Percentiles rank a stretch among this genome's conserved stretches.
These are phyloP conservation scores for Paxillus involutus DNA, from an alignment of 768 basidiomycete genomes.

Conservation along the genomic window DNA sequence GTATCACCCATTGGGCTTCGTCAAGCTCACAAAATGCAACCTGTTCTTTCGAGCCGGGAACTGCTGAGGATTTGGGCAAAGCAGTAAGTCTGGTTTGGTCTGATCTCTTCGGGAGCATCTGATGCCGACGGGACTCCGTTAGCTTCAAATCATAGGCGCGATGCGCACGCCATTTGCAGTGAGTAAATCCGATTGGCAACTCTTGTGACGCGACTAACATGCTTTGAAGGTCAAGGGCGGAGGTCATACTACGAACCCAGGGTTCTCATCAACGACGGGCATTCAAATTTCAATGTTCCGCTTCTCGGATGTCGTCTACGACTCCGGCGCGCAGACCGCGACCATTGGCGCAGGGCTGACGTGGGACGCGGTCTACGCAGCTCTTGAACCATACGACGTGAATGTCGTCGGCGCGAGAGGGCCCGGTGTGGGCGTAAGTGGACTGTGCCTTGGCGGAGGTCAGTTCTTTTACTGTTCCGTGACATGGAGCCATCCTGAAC, in stretches of 20 bases:
- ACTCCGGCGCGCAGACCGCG: conserved; percentile 37
- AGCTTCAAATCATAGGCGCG: conserved; percentile 40
- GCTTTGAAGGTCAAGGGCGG: conserved; percentile 52
- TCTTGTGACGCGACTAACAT: conserved; percentile 21
- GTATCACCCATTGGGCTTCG: conserved; percentile 47
- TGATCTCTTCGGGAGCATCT: neutral
- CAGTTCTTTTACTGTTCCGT: conserved; percentile 24
- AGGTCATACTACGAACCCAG: conserved; percentile 52
- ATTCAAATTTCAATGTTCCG: conserved; percentile 53
- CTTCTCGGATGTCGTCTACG: conserved; percentile 45
- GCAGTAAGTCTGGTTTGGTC: conserved; percentile 35
- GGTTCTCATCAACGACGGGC: conserved; percentile 57
- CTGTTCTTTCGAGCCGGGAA: conserved; percentile 62
- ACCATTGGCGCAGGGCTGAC: conserved; percentile 41
- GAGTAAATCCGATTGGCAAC: neutral
- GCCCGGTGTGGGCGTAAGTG: conserved; percentile 54
- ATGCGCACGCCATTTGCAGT: conserved; percentile 30
- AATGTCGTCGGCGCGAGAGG: conserved; percentile 60
- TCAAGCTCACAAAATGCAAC: conserved; percentile 46
- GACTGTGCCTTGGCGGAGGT: conserved; percentile 56
- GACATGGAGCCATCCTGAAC: neutral
- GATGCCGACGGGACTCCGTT: neutral
- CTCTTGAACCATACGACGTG: conserved; percentile 36
- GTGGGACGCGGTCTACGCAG: conserved; percentile 66
- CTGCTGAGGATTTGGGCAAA: conserved; percentile 45